These are phyloP conservation scores for Aspergillus wentii DNA, from an alignment of 495 filamentous ascomycete species.

Conservation along the genomic window DNA sequence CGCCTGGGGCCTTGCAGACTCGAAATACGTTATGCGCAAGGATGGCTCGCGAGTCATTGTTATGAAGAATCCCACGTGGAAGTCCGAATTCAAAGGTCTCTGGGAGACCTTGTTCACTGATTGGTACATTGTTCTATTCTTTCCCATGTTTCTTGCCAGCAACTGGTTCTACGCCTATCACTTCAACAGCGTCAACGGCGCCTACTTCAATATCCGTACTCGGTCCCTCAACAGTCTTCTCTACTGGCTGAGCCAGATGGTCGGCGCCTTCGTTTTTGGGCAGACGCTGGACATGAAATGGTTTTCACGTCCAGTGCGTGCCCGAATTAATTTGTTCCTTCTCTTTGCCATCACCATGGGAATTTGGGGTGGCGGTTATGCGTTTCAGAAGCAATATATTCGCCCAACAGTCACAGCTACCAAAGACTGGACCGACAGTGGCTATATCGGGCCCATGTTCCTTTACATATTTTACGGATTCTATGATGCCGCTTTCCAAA, in stretches of 20 bases:
- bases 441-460: slow-evolving; percentile 80
- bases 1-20: slow-evolving; percentile 68
- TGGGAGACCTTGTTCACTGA: slow-evolving; percentile 67
- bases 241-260: slow-evolving; percentile 86
- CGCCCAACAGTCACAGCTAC: slow-evolving; percentile 43
- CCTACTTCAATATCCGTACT: slow-evolving; percentile 78
- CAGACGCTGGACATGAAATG: slow-evolving; percentile 63
- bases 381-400: slow-evolving; percentile 63
- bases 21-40: slow-evolving; percentile 68
- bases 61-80: slow-evolving; percentile 83
- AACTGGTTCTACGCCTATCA: slow-evolving; percentile 52
- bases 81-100: slow-evolving; percentile 72
- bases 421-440: slow-evolving; percentile 60
- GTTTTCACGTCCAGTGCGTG: slow-evolving; percentile 66
- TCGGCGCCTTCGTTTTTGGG: slow-evolving; percentile 76
- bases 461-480: slow-evolving; percentile 93
- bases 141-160: slow-evolving; percentile 71
- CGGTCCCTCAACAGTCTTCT: slow-evolving; percentile 77
- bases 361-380: slow-evolving; percentile 87
- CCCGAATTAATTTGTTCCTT: slow-evolving; percentile 61
- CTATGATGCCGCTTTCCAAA: slow-evolving; percentile 84
- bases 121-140: slow-evolving; percentile 77
- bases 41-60: slow-evolving; percentile 81
- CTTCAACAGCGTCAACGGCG: slow-evolving; percentile 50
- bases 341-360: slow-evolving; percentile 72